phyloP scores from a whole-genome alignment of 2,329 filamentous ascomycete species.

The Ophiostoma sp. region DNA sequence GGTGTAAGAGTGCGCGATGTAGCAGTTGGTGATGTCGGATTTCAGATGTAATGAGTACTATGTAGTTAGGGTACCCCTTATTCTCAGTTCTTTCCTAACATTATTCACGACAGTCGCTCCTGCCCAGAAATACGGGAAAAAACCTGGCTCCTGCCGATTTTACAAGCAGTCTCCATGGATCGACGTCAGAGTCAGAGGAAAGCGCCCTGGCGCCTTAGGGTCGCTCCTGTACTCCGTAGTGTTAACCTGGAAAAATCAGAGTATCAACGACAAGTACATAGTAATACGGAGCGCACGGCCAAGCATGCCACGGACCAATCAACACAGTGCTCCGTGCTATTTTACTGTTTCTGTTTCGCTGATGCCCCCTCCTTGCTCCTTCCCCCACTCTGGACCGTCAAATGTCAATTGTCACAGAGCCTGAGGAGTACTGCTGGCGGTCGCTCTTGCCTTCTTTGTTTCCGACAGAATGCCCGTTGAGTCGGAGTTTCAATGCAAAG shows the following conservation, averaged over 20 bases:
- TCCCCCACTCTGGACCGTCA: neutral
- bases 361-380: constrained; percentile 7
- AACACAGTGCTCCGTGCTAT: neutral
- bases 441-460: neutral
- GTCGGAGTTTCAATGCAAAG: neutral
- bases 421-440: neutral
- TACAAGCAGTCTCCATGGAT: neutral
- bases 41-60: neutral
- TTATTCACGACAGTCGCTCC: neutral
- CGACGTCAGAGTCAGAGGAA: neutral
- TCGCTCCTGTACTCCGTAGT: neutral
- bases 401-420: neutral
- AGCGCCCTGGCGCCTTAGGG: neutral
- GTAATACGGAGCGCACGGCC: neutral
- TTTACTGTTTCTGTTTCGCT: constrained; percentile 1
- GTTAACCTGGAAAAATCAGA: neutral
- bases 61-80: neutral
- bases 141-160: neutral
- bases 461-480: neutral
- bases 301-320: constrained; percentile 5
- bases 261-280: neutral
- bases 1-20: neutral
- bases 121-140: constrained; percentile 2
- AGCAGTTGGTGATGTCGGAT: constrained; percentile 5
- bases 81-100: neutral